Evolutionary conservation across 176 grass and related monocot genomes (phyloP).

Genomic region (Typha latifolia): DNA sequence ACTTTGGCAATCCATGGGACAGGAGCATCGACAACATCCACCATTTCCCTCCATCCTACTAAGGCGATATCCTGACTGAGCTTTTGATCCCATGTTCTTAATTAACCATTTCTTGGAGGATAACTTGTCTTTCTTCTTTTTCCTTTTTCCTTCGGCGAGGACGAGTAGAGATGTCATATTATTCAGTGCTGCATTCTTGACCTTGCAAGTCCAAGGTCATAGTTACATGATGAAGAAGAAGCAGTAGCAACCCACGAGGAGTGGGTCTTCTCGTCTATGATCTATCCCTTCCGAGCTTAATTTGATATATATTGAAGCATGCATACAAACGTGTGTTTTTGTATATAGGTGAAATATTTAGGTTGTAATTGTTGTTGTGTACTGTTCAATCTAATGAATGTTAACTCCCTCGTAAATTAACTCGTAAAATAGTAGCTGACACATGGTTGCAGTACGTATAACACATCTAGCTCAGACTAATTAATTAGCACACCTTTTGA

Average conservation of each 20-base stretch:
- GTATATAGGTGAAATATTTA: too few relatives aligned
- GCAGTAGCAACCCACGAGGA: background rate
- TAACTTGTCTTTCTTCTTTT: too few relatives aligned
- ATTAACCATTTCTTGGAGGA: background rate
- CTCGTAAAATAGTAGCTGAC: too few relatives aligned
- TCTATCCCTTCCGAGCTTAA: conserved; percentile 16
- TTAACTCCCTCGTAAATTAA: too few relatives aligned
- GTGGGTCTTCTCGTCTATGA: background rate
- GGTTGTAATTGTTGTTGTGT: too few relatives aligned
- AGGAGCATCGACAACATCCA: background rate
- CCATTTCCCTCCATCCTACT: background rate
- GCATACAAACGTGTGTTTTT: too few relatives aligned
- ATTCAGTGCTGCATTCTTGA: conserved; percentile 33
- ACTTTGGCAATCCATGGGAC: background rate
- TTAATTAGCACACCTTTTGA: too few relatives aligned
- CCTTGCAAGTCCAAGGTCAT: conserved; percentile 40
- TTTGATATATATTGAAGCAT: background rate
- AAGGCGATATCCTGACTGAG: conserved; percentile 23
- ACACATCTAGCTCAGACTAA: too few relatives aligned
- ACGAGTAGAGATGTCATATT: conserved; percentile 32
- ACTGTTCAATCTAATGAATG: too few relatives aligned
- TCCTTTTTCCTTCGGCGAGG: conserved; percentile 15
- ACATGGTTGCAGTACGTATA: too few relatives aligned
- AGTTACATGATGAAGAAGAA: background rate
- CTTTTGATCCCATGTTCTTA: conserved; percentile 14